Evolutionary conservation across 345 rosid genomes (phyloP), one percentile per base, ranked within the genome.

Genomic region (Pugionium dolabratum): DNA sequence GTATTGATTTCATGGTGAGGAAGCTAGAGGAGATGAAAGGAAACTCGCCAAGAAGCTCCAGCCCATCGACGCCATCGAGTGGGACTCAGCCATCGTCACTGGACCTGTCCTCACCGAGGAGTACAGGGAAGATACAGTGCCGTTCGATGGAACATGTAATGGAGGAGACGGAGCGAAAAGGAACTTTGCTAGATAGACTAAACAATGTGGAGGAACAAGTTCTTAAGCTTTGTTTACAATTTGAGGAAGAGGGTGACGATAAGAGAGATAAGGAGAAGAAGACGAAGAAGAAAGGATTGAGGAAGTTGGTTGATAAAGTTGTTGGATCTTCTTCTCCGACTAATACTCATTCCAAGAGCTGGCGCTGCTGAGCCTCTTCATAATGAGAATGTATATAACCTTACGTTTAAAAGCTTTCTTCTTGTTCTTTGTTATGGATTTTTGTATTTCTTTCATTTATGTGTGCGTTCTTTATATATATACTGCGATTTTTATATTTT

Each of bases 321-420:
- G 75, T 71, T 56, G 75, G 75, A 40, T 56, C 70, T 48, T 74
- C 73, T 74, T 74, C 77, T 74, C 73, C 73, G 0, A 60, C 55
- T 8, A 18, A 26, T 46, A 4, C 4, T 4, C 69, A 48, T 62
- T 62, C 64, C n/a, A 71, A 62, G 57, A 71, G 63, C 7, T 71
- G 75, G 75, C 75, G 62, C 54, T 71, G 75, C 32, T 62, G 30
- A 71, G 18, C 36, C 4, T n/a, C n/a, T n/a, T n/a, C n/a, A n/a
- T n/a, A n/a, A n/a, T n/a, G n/a, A n/a, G n/a, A n/a, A 34, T 61
- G 48, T 70, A 7, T 44, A 27, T 39, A 35, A 44, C 54, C 27
- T n/a, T n/a, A 44, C 4, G 34, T 51, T 42, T 28, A 3, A 51
- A 9, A 32, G 52, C 66, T 49, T 39, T 7, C 37, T 63, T 30